These are phyloP conservation scores for Proliferodiscus dingleyae DNA, from an alignment of 2,329 filamentous ascomycete species.

Conservation along the genomic window DNA sequence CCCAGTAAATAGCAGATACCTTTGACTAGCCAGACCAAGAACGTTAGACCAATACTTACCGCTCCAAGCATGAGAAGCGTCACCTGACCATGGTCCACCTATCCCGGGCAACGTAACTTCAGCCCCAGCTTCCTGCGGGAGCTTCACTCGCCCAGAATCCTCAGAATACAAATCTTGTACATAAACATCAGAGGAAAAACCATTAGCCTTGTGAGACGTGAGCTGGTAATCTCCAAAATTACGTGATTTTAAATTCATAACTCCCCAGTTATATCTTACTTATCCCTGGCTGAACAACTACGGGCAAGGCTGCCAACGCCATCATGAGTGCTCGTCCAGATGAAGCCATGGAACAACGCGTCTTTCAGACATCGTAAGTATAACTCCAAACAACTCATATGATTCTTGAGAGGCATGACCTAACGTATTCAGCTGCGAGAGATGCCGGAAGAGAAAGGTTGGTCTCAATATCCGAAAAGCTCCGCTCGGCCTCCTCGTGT, in stretches of 20 bases:
- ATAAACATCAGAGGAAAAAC: no score
- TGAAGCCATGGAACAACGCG: constrained; percentile 11
- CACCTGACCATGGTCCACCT: no score
- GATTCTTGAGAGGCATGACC: constrained; percentile 1
- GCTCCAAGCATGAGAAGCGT: no score
- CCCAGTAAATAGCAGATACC: no score
- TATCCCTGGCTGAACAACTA: background rate
- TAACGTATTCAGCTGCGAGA: constrained; percentile 35
- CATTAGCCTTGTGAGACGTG: no score
- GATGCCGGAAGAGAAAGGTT: constrained; percentile 42
- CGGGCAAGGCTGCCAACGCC: constrained; percentile 2
- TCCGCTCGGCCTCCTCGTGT: background rate
- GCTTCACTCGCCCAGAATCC: no score
- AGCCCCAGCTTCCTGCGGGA: no score
- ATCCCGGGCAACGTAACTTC: no score
- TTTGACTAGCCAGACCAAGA: no score
- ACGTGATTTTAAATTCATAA: background rate
- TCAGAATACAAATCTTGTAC: no score
- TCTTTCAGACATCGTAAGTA: constrained; percentile 13
- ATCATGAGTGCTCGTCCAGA: constrained; percentile 3
- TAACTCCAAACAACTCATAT: background rate
- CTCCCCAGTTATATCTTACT: background rate
- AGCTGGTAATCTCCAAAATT: no score
- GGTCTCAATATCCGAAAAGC: constrained; percentile 5
- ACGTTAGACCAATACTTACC: no score